phyloP scores from a whole-genome alignment of 2,329 filamentous ascomycete species.

The Claviceps humidiphila region DNA sequence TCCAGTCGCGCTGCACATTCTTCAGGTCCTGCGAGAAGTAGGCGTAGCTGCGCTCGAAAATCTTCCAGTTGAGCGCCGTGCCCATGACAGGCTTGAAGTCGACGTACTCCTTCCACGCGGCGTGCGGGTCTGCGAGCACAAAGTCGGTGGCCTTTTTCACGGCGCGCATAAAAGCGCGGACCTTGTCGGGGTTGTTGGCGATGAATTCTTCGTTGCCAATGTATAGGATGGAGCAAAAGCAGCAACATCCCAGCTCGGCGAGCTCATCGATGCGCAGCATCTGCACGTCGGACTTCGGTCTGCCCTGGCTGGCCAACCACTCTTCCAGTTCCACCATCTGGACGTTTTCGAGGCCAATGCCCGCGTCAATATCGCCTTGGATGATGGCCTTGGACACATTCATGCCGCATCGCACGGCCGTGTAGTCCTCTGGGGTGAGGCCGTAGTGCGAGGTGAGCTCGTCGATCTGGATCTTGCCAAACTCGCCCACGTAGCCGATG shows the following conservation, averaged over 20 bases:
- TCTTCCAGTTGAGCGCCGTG: conserved; percentile 57
- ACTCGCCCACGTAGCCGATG: conserved; percentile 70
- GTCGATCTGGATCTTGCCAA: conserved; percentile 75
- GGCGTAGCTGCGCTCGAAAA: conserved; percentile 65
- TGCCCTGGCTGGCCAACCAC: conserved; percentile 52
- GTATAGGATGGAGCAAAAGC: conserved; percentile 72
- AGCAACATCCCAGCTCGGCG: conserved; percentile 68
- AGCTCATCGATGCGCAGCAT: conserved; percentile 75
- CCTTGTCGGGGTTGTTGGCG: conserved; percentile 49
- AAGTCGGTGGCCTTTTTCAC: conserved; percentile 64
- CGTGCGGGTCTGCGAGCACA: conserved; percentile 48
- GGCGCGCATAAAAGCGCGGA: conserved; percentile 54
- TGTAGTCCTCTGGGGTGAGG: conserved; percentile 61
- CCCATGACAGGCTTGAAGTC: conserved; percentile 61
- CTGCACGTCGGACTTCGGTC: conserved; percentile 54
- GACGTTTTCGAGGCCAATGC: conserved; percentile 66
- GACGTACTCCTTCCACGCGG: conserved; percentile 55
- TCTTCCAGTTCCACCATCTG: conserved; percentile 75
- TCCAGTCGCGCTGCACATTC: conserved; percentile 64
- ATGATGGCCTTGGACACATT: conserved; percentile 69
- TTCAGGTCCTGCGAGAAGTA: conserved; percentile 64
- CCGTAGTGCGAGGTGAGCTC: conserved; percentile 68
- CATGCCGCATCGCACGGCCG: conserved; percentile 67
- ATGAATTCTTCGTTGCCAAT: conserved; percentile 65
- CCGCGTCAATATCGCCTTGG: conserved; percentile 58